Conservation (phyloP, 169 alveolate genomes). For the Eimeria tenella region DNA sequence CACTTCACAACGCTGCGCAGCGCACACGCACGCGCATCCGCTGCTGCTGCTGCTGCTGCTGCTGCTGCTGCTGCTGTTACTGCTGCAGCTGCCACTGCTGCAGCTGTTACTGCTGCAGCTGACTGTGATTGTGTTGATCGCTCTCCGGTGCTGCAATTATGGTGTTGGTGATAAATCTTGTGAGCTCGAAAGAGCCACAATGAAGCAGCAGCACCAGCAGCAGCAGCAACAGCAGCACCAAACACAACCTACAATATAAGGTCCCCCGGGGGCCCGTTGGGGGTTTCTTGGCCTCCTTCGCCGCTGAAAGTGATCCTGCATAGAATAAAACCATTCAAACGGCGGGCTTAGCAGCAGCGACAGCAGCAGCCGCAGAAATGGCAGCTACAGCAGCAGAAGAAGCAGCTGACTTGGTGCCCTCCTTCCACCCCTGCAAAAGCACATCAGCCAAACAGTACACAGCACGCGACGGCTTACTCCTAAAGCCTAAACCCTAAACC, state of each 20-base stretch:
- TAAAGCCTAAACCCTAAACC: background rate
- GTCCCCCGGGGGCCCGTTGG: conserved; percentile 82
- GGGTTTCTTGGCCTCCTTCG: conserved; percentile 84
- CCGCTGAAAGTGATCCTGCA: conserved; percentile 81
- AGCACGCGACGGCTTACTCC: background rate
- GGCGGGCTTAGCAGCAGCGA: background rate
- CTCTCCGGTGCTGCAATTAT: background rate
- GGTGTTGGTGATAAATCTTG: background rate
- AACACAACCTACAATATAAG: conserved; percentile 75
- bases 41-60: background rate
- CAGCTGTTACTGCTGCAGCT: background rate
- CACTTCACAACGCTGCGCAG: conserved; percentile 79
- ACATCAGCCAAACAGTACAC: background rate
- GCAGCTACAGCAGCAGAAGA: conserved; percentile 4
- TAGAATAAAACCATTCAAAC: background rate
- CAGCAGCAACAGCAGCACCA: conserved; percentile 32
- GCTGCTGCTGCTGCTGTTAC: background rate
- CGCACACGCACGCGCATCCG: background rate
- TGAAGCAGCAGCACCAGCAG: background rate
- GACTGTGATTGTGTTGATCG: background rate
- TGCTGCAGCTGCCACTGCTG: background rate
- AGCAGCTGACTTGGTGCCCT: conserved; percentile 81
- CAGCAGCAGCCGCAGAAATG: background rate
- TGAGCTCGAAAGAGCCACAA: background rate
- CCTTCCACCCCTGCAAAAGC: conserved; percentile 83